Percentiles rank a stretch among this genome's conserved stretches.
These are phyloP conservation scores for Cercophora newfieldiana DNA, from an alignment of 495 filamentous ascomycete genomes.

Conservation along the genomic window DNA sequence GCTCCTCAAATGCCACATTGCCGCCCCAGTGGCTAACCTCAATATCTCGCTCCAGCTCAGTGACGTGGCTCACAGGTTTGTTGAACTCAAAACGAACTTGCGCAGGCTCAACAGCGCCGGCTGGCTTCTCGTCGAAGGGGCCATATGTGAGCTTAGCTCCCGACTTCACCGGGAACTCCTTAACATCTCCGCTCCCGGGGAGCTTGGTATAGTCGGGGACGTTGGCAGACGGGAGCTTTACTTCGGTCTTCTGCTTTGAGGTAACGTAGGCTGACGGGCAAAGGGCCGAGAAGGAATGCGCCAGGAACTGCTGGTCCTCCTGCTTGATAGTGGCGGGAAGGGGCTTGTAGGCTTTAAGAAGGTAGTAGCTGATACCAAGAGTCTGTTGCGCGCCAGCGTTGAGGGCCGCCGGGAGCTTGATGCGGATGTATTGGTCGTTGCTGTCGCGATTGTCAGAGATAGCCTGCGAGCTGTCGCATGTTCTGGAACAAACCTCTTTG, in stretches of 20 bases:
- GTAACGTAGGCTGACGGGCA: slow-evolving; percentile 78
- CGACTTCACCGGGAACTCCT: slow-evolving; percentile 74
- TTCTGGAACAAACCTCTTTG: slow-evolving; percentile 55
- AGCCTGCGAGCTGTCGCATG: background rate
- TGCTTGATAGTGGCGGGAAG: slow-evolving; percentile 80
- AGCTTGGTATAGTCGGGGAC: slow-evolving; percentile 83
- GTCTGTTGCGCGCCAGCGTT: slow-evolving; percentile 75
- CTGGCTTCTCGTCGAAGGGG: slow-evolving; percentile 76
- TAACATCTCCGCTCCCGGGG: slow-evolving; percentile 58
- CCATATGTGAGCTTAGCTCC: slow-evolving; percentile 88
- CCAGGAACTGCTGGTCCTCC: slow-evolving; percentile 80
- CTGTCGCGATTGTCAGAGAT: slow-evolving; percentile 42
- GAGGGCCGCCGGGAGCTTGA: slow-evolving; percentile 73
- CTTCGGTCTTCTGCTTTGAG: slow-evolving; percentile 90
- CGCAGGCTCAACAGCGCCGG: slow-evolving; percentile 69
- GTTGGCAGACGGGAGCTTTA: slow-evolving; percentile 79
- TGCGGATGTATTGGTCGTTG: slow-evolving; percentile 78
- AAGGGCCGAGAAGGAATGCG: slow-evolving; percentile 81
- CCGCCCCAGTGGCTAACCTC: slow-evolving; percentile 98
- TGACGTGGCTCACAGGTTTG: slow-evolving; percentile 77
- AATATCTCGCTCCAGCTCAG: slow-evolving; percentile 78
- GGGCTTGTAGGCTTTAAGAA: slow-evolving; percentile 71
- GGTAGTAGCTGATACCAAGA: slow-evolving; percentile 78
- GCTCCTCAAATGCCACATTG: slow-evolving; percentile 90
- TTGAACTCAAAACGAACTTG: slow-evolving; percentile 94